phyloP scores from a whole-genome alignment of 345 rosid species.

The Lepidium didymum region DNA sequence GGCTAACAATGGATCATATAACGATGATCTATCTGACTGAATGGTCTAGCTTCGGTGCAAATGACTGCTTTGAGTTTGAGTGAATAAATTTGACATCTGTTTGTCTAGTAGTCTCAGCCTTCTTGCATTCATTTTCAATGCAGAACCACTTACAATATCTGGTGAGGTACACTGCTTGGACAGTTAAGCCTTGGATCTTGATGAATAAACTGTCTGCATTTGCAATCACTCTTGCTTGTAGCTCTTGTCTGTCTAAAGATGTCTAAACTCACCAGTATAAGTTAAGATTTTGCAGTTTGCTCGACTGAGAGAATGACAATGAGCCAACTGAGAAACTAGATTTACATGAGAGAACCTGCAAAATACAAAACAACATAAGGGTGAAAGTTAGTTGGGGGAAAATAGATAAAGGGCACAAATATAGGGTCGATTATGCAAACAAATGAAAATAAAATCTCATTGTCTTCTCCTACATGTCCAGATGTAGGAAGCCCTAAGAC shows the following conservation, averaged over 20 bases:
- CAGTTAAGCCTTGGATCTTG: slow-evolving; percentile 49
- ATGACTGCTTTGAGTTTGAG: slow-evolving; percentile 42
- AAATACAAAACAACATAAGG: not conserved
- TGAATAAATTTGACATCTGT: slow-evolving; percentile 35
- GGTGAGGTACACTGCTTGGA: slow-evolving; percentile 60
- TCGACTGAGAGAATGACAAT: slow-evolving; percentile 62
- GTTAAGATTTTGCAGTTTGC: slow-evolving; percentile 46
- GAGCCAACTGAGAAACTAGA: slow-evolving; percentile 61
- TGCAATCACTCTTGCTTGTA: no score
- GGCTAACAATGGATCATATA: slow-evolving; percentile 67
- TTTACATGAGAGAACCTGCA: slow-evolving; percentile 73
- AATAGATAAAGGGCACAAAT: no score
- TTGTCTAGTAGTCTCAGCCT: slow-evolving; percentile 51
- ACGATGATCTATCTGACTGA: slow-evolving; percentile 60
- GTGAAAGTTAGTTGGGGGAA: no score
- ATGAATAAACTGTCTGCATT: slow-evolving; percentile 63
- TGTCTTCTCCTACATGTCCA: not conserved
- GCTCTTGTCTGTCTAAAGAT: slow-evolving; percentile 50
- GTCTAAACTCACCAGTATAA: slow-evolving; percentile 54
- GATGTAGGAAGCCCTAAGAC: slow-evolving; percentile 10
- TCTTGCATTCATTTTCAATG: slow-evolving; percentile 32
- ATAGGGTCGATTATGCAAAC: not conserved
- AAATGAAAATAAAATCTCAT: not conserved
- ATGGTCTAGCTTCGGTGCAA: slow-evolving; percentile 76
- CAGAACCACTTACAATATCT: slow-evolving; percentile 27